Evolutionary conservation across 2,329 filamentous ascomycete genomes (phyloP).

Genomic region (Penicillium fuscoglaucum): DNA sequence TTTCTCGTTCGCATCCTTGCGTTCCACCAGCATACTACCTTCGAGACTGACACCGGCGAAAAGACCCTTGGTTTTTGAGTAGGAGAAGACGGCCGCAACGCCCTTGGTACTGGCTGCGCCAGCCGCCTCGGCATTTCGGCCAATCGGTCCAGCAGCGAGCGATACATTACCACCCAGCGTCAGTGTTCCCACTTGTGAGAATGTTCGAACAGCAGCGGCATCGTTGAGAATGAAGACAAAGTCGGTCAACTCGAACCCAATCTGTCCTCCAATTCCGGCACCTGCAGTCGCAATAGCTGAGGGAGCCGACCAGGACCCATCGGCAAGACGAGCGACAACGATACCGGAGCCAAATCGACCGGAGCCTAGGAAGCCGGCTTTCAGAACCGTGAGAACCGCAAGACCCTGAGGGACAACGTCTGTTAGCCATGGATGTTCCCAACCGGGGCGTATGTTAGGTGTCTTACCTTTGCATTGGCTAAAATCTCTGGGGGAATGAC

Average conservation of each 20-base stretch:
- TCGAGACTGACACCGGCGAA: slow-evolving; percentile 96
- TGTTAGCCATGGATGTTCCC: slow-evolving; percentile 8
- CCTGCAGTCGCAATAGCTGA: slow-evolving; percentile 52
- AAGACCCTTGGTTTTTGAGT: slow-evolving; percentile 95
- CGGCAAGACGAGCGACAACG: slow-evolving; percentile 50
- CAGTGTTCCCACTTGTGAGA: slow-evolving; percentile 86
- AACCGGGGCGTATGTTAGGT: slow-evolving; percentile 4
- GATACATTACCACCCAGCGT: slow-evolving; percentile 96
- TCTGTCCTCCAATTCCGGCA: slow-evolving; percentile 53
- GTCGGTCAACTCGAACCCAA: slow-evolving; percentile 54
- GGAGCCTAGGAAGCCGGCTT: slow-evolving; percentile 53
- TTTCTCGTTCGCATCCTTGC: slow-evolving; percentile 95
- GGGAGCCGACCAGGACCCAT: slow-evolving; percentile 53
- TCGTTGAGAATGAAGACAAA: slow-evolving; percentile 99
- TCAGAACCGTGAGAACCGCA: slow-evolving; percentile 51
- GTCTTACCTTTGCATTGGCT: slow-evolving; percentile 80
- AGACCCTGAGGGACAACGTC: slow-evolving; percentile 42
- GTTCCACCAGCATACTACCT: slow-evolving; percentile 88
- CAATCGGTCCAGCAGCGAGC: slow-evolving; percentile 88
- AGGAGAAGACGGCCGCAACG: slow-evolving; percentile 90
- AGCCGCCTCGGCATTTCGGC: slow-evolving; percentile 92
- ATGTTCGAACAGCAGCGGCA: slow-evolving; percentile 81
- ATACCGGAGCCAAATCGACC: slow-evolving; percentile 53
- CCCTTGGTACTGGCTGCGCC: slow-evolving; percentile 88
- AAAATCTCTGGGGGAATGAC: slow-evolving; percentile 90